Percentiles rank a stretch among this genome's conserved stretches.
These are phyloP conservation scores for Blastomyces parvus DNA, from an alignment of 2,329 filamentous ascomycete species.

Conservation along the genomic window DNA sequence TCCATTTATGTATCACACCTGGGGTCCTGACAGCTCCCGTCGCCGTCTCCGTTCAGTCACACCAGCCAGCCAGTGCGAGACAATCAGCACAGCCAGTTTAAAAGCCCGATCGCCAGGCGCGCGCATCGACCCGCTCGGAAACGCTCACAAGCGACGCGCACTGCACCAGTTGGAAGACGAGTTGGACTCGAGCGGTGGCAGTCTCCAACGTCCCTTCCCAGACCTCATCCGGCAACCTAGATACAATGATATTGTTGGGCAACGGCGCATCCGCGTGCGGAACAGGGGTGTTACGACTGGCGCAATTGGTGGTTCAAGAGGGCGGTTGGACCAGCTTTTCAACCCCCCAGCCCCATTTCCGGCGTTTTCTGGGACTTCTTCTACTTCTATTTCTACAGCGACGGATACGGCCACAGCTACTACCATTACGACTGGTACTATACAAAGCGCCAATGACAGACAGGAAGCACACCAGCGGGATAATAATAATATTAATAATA, in stretches of 20 bases:
- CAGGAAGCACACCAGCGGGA: background rate
- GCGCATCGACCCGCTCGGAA: conserved; percentile 46
- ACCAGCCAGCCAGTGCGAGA: conserved; percentile 32
- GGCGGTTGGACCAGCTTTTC: conserved; percentile 46
- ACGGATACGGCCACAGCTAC: background rate
- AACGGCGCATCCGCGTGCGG: conserved; percentile 50
- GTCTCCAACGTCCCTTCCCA: conserved; percentile 25
- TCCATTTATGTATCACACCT: conserved; percentile 42
- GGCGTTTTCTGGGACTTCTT: background rate
- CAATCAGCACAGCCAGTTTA: conserved; percentile 37
- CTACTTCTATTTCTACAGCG: background rate
- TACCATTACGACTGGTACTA: background rate
- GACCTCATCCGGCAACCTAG: conserved; percentile 31
- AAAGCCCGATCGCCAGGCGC: conserved; percentile 43
- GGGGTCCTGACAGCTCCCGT: conserved; percentile 36
- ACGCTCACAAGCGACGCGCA: conserved; percentile 50
- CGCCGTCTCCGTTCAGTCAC: conserved; percentile 25
- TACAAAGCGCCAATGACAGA: background rate
- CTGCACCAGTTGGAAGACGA: conserved; percentile 46
- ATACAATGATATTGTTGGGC: conserved; percentile 38
- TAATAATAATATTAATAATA: background rate
- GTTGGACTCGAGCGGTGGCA: conserved; percentile 36
- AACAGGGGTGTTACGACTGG: conserved; percentile 54
- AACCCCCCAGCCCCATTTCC: conserved; percentile 36
- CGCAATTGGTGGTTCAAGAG: conserved; percentile 40